Conservation (phyloP, 2,329 filamentous ascomycete genomes). For the Chalaropsis thielavioides region DNA sequence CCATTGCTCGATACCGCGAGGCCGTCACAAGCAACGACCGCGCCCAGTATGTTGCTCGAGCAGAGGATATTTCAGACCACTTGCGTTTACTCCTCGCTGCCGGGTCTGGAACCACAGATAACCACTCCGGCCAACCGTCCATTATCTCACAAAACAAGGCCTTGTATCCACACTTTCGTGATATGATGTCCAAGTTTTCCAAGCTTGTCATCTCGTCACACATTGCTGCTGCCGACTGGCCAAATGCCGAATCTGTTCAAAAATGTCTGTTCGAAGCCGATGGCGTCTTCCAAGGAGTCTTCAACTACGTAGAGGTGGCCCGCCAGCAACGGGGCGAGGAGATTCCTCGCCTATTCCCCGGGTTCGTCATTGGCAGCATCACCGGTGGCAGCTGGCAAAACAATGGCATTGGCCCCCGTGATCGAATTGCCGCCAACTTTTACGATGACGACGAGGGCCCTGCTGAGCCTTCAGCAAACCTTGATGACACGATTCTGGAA, state of each 20-base stretch:
- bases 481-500: slow-evolving; percentile 67
- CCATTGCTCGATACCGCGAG: slow-evolving; percentile 79
- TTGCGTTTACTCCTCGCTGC: slow-evolving; percentile 84
- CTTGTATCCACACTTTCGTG: slow-evolving; percentile 88
- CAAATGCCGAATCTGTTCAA: slow-evolving; percentile 79
- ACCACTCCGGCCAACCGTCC: slow-evolving; percentile 96
- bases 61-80: slow-evolving; percentile 98
- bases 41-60: slow-evolving; percentile 80
- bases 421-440: slow-evolving; percentile 68
- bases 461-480: slow-evolving; percentile 53
- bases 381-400: slow-evolving; percentile 81
- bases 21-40: slow-evolving; percentile 72
- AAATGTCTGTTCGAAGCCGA: slow-evolving; percentile 98
- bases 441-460: slow-evolving; percentile 66
- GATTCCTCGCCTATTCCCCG: slow-evolving; percentile 81
- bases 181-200: slow-evolving; percentile 99
- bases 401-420: slow-evolving; percentile 48
- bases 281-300: slow-evolving; percentile 83
- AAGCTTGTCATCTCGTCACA: slow-evolving; percentile 96
- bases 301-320: slow-evolving; percentile 91
- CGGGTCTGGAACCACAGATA: slow-evolving; percentile 92
- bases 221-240: slow-evolving; percentile 92
- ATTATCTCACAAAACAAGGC: slow-evolving; percentile 98
- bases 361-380: slow-evolving; percentile 76
- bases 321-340: slow-evolving; percentile 85